These are phyloP conservation scores for Ilyonectria mors-panacis DNA, from an alignment of 2,329 filamentous ascomycete genomes.

Conservation along the genomic window DNA sequence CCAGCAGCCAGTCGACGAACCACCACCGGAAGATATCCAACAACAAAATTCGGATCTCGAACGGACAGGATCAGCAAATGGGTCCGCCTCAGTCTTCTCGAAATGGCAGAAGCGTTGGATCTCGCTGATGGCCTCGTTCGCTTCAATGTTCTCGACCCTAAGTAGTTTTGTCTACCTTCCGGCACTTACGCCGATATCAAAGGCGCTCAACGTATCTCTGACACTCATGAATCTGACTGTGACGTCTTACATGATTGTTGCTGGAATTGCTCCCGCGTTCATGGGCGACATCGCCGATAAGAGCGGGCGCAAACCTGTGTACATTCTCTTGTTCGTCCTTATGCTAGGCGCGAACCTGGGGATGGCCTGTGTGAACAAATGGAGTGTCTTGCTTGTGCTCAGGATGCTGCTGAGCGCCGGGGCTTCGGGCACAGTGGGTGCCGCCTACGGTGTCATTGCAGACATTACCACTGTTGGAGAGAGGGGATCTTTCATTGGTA, in stretches of 20 bases:
- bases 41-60: background rate
- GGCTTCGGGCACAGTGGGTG: constrained; percentile 1
- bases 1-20: background rate
- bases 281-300: constrained; percentile 68
- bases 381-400: constrained; percentile 9
- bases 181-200: constrained; percentile 7
- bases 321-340: constrained; percentile 65
- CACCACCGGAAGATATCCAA: background rate
- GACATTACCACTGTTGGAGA: constrained; percentile 28
- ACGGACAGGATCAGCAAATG: background rate
- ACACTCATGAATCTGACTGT: constrained; percentile 31
- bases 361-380: constrained; percentile 16
- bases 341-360: constrained; percentile 59
- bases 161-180: constrained; percentile 32
- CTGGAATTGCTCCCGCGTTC: constrained; percentile 41
- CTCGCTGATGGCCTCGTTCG: constrained; percentile 6
- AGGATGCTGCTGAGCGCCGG: constrained; percentile 20
- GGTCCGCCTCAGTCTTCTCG: constrained; percentile 8
- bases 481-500: constrained; percentile 22
- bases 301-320: constrained; percentile 68
- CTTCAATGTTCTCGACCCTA: constrained; percentile 30
- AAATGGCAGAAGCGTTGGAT: constrained; percentile 24
- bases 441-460: constrained; percentile 28
- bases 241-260: constrained; percentile 29
- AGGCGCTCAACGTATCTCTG: constrained; percentile 13